Conservation (phyloP, 352 stramenopile genomes). For the Globisporangium megalacanthum region DNA sequence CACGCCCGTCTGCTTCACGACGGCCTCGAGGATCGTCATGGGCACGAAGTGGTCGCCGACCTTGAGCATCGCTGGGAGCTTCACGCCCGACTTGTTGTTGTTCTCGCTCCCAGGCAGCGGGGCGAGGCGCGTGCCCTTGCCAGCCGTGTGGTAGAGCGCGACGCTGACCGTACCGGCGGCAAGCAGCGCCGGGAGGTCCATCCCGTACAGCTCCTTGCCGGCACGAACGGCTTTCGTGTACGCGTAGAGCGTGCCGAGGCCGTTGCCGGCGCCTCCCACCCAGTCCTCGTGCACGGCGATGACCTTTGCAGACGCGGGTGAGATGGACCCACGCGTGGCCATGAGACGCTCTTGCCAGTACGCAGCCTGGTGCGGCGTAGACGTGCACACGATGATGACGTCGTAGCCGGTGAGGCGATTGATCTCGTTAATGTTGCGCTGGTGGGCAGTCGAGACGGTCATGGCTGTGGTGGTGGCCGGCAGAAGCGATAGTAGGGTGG, state of each 20-base stretch:
- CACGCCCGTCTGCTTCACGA: conserved; percentile 97
- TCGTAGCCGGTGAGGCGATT: conserved; percentile 91
- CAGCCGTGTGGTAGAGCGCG: conserved; percentile 96
- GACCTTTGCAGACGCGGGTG: conserved; percentile 86
- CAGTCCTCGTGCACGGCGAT: conserved; percentile 96
- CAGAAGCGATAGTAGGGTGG: conserved; percentile 10
- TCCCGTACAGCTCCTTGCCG: conserved; percentile 80
- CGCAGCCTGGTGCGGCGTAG: conserved; percentile 92
- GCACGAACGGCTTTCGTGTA: conserved; percentile 92
- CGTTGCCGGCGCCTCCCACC: conserved; percentile 94
- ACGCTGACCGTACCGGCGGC: conserved; percentile 79
- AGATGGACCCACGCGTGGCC: conserved; percentile 75
- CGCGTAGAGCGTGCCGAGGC: conserved; percentile 94
- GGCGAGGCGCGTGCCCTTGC: conserved; percentile 96
- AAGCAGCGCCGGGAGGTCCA: conserved; percentile 85
- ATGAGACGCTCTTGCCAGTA: conserved; percentile 97
- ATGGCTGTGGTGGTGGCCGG: neutral
- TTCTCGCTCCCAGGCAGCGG: conserved; percentile 96
- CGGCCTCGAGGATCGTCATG: conserved; percentile 97
- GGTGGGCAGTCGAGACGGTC: conserved; percentile 40
- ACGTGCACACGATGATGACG: conserved; percentile 97
- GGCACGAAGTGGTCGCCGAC: conserved; percentile 83
- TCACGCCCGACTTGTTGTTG: conserved; percentile 99
- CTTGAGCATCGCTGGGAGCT: conserved; percentile 93
- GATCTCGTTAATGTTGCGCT: conserved; percentile 85